Percentiles rank a stretch among this genome's conserved stretches.
phyloP scores from a whole-genome alignment of 176 grass and related monocot species.

The Aegilops speltoides region DNA sequence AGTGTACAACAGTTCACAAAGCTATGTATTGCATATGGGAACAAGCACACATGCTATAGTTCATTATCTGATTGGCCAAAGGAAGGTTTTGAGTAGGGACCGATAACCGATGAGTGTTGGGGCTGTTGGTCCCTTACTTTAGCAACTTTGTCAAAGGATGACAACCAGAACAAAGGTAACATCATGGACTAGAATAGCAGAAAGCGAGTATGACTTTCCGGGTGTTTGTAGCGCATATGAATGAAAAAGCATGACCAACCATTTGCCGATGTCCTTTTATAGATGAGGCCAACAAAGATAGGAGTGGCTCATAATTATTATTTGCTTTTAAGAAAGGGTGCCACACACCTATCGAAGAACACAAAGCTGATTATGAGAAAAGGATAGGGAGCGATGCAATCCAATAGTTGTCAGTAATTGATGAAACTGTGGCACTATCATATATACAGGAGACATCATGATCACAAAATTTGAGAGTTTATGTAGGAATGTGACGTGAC shows the following conservation, averaged over 20 bases:
- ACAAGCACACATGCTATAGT: slow-evolving; percentile 32
- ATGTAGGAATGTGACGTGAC: not conserved
- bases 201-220: slow-evolving; percentile 18
- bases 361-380: slow-evolving; percentile 19
- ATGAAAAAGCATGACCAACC: slow-evolving; percentile 9
- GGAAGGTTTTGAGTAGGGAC: slow-evolving; percentile 30
- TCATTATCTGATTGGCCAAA: slow-evolving; percentile 13
- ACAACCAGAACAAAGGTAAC: slow-evolving; percentile 41
- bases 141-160: slow-evolving; percentile 32
- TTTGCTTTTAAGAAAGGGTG: slow-evolving; percentile 27
- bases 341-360: slow-evolving; percentile 33
- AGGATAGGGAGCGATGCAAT: slow-evolving; percentile 31
- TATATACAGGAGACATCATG: slow-evolving; percentile 28
- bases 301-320: slow-evolving; percentile 23
- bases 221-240: slow-evolving; percentile 11
- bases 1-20: not conserved
- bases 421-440: slow-evolving; percentile 23
- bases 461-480: slow-evolving; percentile 11
- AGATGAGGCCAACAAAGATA: slow-evolving; percentile 21
- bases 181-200: slow-evolving; percentile 33
- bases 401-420: slow-evolving; percentile 14
- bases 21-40: not conserved
- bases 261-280: slow-evolving; percentile 25
- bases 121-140: slow-evolving; percentile 34
- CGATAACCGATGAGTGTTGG: slow-evolving; percentile 34